phyloP scores from a whole-genome alignment of 2,329 filamentous ascomycete genomes.

The Tolypocladium tundrense region DNA sequence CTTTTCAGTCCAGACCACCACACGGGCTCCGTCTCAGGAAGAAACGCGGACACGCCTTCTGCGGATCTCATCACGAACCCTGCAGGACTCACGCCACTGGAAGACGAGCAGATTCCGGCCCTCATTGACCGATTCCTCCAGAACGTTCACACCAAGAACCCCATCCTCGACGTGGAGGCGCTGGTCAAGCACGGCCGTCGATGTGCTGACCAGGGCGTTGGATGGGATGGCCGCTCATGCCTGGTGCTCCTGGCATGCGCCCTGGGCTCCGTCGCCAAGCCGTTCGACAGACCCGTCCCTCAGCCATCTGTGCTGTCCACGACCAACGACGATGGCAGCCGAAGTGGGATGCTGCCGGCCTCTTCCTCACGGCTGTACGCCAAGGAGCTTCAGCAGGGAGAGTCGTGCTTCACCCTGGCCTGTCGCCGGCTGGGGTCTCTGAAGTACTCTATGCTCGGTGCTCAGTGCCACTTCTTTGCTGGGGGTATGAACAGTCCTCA shows the following conservation, averaged over 20 bases:
- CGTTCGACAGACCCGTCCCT: neutral
- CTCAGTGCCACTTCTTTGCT: slow-evolving; percentile 27
- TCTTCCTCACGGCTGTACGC: neutral
- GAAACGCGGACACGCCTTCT: neutral
- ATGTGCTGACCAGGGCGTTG: neutral
- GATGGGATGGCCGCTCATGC: neutral
- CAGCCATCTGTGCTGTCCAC: neutral
- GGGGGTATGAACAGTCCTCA: slow-evolving; percentile 10
- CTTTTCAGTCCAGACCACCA: neutral
- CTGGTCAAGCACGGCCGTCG: neutral
- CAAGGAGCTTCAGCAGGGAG: neutral
- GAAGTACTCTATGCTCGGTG: slow-evolving; percentile 16
- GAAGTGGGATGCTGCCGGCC: neutral
- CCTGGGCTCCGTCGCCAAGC: neutral
- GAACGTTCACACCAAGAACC: neutral
- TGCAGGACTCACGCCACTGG: neutral
- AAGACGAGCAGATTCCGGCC: neutral
- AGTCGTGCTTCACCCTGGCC: slow-evolving; percentile 13
- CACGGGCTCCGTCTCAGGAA: neutral
- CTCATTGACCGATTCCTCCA: neutral
- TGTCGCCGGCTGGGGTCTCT: slow-evolving; percentile 14
- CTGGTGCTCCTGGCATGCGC: neutral
- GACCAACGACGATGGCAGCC: neutral
- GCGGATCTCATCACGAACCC: neutral
- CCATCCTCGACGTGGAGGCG: neutral